These are phyloP conservation scores for Lactarius vividus DNA, from an alignment of 768 basidiomycete genomes.

Conservation along the genomic window DNA sequence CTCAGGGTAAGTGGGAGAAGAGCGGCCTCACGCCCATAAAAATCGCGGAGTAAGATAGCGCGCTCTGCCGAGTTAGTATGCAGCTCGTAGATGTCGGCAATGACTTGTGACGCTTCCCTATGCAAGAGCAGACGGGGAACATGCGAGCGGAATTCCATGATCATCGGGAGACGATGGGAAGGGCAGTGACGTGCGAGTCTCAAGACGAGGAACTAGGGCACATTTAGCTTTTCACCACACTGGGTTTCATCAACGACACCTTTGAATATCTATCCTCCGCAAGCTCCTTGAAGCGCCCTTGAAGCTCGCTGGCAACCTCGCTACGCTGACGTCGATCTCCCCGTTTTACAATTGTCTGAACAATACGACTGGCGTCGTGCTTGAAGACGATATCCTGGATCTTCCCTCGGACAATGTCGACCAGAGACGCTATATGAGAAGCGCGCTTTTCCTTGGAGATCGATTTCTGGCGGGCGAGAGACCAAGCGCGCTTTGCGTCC, in stretches of 20 bases:
- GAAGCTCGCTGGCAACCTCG: slow-evolving; percentile 79
- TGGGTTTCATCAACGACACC: slow-evolving; percentile 38
- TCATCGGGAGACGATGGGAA: slow-evolving; percentile 67
- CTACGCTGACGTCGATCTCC: slow-evolving; percentile 72
- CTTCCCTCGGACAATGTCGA: slow-evolving; percentile 73
- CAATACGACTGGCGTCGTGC: slow-evolving; percentile 87
- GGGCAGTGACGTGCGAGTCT: slow-evolving; percentile 80
- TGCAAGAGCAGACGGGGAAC: slow-evolving; percentile 80
- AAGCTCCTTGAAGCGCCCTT: slow-evolving; percentile 73
- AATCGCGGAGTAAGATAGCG: slow-evolving; percentile 74
- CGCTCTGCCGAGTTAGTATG: slow-evolving; percentile 85
- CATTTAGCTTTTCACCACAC: slow-evolving; percentile 7
- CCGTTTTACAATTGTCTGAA: slow-evolving; percentile 78
- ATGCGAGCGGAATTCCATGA: slow-evolving; percentile 73
- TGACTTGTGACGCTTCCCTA: slow-evolving; percentile 75
- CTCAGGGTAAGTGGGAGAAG: slow-evolving; percentile 54
- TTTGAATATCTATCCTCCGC: slow-evolving; percentile 90
- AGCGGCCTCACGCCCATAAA: slow-evolving; percentile 85
- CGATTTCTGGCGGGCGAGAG: slow-evolving; percentile 68
- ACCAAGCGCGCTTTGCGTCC: slow-evolving; percentile 78
- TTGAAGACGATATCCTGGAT: slow-evolving; percentile 86
- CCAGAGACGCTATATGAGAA: slow-evolving; percentile 69
- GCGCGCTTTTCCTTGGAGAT: slow-evolving; percentile 68
- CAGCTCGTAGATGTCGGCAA: slow-evolving; percentile 87
- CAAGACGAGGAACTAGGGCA: slow-evolving; percentile 65